Evolutionary conservation across 768 basidiomycete genomes (phyloP).

Genomic region (Boletus edulis): DNA sequence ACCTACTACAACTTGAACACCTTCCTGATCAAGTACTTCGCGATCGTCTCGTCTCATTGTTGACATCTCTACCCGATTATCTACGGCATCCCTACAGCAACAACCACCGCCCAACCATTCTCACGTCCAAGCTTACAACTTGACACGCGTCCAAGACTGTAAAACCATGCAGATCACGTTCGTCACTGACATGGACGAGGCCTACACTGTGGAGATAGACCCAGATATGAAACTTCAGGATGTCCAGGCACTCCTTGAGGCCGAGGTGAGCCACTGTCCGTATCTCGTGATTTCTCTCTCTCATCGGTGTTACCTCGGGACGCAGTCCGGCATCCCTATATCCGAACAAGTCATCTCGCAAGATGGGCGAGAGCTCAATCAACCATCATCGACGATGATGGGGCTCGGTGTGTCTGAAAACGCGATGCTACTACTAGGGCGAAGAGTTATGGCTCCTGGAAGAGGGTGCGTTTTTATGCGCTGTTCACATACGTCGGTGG

Average conservation of each 20-base stretch:
- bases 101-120: neutral
- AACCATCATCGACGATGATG: slow-evolving; percentile 66
- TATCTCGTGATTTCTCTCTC: neutral
- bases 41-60: slow-evolving; percentile 1
- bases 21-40: slow-evolving; percentile 26
- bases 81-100: neutral
- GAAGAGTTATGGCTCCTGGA: slow-evolving; percentile 46
- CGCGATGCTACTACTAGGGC: slow-evolving; percentile 66
- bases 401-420: slow-evolving; percentile 58
- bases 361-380: slow-evolving; percentile 61
- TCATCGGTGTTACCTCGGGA: neutral
- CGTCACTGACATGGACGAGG: slow-evolving; percentile 61
- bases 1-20: slow-evolving; percentile 7
- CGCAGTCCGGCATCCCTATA: slow-evolving; percentile 71
- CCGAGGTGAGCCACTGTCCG: slow-evolving; percentile 64
- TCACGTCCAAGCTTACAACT: too few relatives aligned
- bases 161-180: slow-evolving; percentile 68
- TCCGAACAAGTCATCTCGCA: slow-evolving; percentile 72
- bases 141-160: too few relatives aligned
- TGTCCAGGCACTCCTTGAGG: slow-evolving; percentile 91
- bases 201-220: slow-evolving; percentile 79
- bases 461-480: slow-evolving; percentile 32
- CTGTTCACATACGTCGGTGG: neutral
- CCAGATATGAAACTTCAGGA: slow-evolving; percentile 89
- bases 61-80: slow-evolving; percentile 2